Percentiles rank a stretch among this genome's conserved stretches.
These are phyloP conservation scores for Sarocladiaceae sp. DNA, from an alignment of 2,329 filamentous ascomycete genomes.

Conservation along the genomic window DNA sequence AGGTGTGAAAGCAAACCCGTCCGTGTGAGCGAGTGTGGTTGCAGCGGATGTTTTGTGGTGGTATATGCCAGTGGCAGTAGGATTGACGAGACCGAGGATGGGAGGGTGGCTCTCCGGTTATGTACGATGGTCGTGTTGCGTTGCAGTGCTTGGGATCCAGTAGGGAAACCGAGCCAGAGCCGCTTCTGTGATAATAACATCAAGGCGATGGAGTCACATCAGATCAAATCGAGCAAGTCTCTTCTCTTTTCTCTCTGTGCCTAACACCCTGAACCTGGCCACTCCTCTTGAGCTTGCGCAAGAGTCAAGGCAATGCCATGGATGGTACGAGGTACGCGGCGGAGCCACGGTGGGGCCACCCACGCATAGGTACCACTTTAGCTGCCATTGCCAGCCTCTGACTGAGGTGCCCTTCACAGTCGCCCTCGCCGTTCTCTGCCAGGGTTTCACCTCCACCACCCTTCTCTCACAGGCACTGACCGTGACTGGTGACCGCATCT, in stretches of 20 bases:
- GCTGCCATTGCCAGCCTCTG: background rate
- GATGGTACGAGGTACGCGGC: slow-evolving; percentile 7
- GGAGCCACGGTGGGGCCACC: slow-evolving; percentile 1
- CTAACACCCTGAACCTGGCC: slow-evolving; percentile 5
- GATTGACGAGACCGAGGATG: background rate
- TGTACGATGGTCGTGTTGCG: background rate
- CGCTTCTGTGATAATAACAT: no score
- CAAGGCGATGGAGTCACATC: background rate
- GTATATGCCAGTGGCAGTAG: no score
- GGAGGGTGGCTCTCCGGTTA: slow-evolving; percentile 5
- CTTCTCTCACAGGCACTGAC: background rate
- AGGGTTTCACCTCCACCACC: background rate
- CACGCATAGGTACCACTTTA: slow-evolving; percentile 5
- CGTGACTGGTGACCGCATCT: background rate
- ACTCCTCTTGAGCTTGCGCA: no score
- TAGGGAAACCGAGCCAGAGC: no score
- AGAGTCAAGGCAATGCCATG: background rate
- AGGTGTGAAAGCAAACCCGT: background rate
- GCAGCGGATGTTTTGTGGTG: background rate
- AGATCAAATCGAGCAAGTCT: background rate
- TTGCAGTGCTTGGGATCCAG: background rate
- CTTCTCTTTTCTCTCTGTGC: background rate
- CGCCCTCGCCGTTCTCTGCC: background rate
- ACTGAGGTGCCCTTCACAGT: background rate
- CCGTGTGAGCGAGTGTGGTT: slow-evolving; percentile 3